Base-by-base conservation (phyloP, 768 basidiomycete genomes). In the Mycena chlorophos region DNA sequence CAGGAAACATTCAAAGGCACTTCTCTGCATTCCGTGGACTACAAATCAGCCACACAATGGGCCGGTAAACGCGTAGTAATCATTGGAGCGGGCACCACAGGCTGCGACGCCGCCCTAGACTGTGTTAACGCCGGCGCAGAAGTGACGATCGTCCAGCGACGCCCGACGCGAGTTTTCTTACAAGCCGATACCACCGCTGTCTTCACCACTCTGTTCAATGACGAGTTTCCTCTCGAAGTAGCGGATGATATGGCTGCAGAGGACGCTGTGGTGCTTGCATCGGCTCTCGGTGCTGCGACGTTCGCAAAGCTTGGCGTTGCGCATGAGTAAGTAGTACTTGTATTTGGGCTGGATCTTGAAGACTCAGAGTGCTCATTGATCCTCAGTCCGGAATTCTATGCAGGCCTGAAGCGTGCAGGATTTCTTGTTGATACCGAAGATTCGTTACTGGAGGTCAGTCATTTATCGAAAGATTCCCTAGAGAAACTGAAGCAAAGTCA, bases 11-110 rank as follows among this genome's bases (percentile, higher is more conserved):
- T 81, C 70, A 71, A 75, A 56, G 84, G 84, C 17, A 67, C 74
- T 54, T 58, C 76, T 2, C 50, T 76, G 20, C 83, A 85, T 62
- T 82, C 83, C 5, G 71, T 63, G 16, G 45, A 65, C 43, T 77
- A 83, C 65, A 70, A 66, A 30, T 63, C 64, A 25, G 77, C 78
- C 1, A 65, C 69, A 16, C 75, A 72, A 27, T 78, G 77, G 61
- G 49, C 64, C 4, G 83, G 79, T 31, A 83, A 83, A 69, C 84
- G 78, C 62, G 81, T 82, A 4, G 69, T 74, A 8, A 75, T 85
- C 12, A 68, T 84, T 10, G 82, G 83, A 3, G 69, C 81, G 39
- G 76, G 76, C 51, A 81, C 80, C 6, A 57, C 56, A 31, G 60
- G 53, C 31, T 57, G 56, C 37, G 60, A 61, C 48, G 49, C 57